Base-by-base conservation (phyloP, 106 monocot species). In the Allium cepa region DNA sequence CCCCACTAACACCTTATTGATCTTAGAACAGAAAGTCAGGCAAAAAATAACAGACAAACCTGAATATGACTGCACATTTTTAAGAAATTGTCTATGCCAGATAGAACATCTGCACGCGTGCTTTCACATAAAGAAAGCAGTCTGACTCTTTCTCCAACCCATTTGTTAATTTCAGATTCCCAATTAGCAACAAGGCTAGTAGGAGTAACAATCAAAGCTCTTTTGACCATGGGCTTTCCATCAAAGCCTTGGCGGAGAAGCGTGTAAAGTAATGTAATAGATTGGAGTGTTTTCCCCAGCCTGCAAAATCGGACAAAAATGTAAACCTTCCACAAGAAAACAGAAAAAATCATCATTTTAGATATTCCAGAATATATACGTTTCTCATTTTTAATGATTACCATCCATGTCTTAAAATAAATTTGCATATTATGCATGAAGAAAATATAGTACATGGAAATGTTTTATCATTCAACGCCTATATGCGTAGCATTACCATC, bases 141-240 rank as follows among this genome's bases (percentile, higher is more conserved):
- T 63, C 62, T 70, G 53, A 99, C 74, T 85, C 75, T 90, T 79
- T 80, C 75, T n/a, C 73, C 77, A 76, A 99, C 69, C 97, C 97
- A 99, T 73, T 99, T 99, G 60, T 71, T 78, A 27, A 99, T 99
- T 67, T 99, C 97, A 75, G 97, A 83, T 47, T 99, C 97, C 97
- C 97, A 99, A 68, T 99, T 99, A 69, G 92, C 92, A 70, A 99
- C 97, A 83, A 99, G 87, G 56, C 97, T 99, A 69, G 97, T 99
- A 28, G 97, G 97, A 57, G 97, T 99, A 45, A 99, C 92, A 77
- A 99, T 83, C 47, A 99, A 58, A 66, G 87, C 80, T 63, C 82
- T 82, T 47, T 78, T 92, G 56, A 99, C 92, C 78, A 92, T 92
- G 49, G 97, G 92, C 47, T 85, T 89, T 10, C 90, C 92, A 76